A percentile compares a stretch with the other conserved stretches of the same genome.
These are phyloP conservation scores for Orbilia blumenaviensis DNA, from an alignment of 2,329 filamentous ascomycete species.

Conservation along the genomic window DNA sequence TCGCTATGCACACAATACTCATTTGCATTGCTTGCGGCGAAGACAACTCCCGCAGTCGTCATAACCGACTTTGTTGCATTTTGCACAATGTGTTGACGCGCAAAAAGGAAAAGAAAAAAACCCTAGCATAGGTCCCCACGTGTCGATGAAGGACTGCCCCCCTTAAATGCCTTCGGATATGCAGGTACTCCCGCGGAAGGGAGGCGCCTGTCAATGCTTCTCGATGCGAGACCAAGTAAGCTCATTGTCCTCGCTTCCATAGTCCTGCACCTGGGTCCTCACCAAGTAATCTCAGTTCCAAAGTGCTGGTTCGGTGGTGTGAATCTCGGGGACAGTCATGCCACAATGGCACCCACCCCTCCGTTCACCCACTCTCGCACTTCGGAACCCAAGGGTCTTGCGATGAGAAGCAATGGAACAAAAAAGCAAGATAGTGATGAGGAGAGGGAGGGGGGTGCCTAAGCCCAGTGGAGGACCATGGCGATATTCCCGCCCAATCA, in stretches of 20 bases:
- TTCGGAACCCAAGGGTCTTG: conserved; percentile 33
- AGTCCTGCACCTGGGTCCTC: not conserved
- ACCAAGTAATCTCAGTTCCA: not conserved
- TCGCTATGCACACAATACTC: not conserved
- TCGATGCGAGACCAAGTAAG: not conserved
- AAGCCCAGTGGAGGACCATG: not conserved
- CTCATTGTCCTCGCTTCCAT: conserved; percentile 16
- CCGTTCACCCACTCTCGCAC: conserved; percentile 21
- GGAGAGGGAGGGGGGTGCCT: not conserved
- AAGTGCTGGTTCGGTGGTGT: not conserved
- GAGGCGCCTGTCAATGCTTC: conserved; percentile 3
- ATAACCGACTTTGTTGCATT: conserved; percentile 43
- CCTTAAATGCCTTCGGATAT: conserved; percentile 36
- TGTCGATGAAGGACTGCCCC: conserved; percentile 12
- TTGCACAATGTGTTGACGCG: conserved; percentile 37
- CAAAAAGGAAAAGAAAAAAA: conserved; percentile 10
- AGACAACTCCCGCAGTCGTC: not conserved
- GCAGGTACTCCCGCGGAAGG: conserved; percentile 16
- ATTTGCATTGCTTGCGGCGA: not conserved
- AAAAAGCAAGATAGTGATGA: conserved; percentile 41
- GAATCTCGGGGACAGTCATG: conserved; percentile 25
- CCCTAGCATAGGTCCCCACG: conserved; percentile 16
- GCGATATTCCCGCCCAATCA: conserved; percentile 38
- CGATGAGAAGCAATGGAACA: not conserved
- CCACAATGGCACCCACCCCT: conserved; percentile 23